Percentiles rank a stretch among this genome's conserved stretches.
phyloP scores from a whole-genome alignment of 1,139 yeast species.

The Taphrina pruni region DNA sequence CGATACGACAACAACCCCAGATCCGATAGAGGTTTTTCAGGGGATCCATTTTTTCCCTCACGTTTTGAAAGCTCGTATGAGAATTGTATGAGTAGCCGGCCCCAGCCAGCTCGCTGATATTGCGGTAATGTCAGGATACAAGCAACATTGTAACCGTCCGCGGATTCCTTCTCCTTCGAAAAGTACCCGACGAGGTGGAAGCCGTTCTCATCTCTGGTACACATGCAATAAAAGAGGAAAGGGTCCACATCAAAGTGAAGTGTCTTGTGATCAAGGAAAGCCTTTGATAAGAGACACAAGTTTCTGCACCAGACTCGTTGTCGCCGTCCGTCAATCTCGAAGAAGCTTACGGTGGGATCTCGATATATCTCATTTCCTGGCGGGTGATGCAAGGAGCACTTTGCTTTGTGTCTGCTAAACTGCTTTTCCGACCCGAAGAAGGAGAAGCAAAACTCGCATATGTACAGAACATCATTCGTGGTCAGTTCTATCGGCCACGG shows the following conservation, averaged over 20 bases:
- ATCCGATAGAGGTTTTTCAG: conserved; percentile 96
- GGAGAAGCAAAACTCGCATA: conserved; percentile 87
- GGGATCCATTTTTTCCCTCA: conserved; percentile 91
- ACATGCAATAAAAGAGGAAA: conserved; percentile 92
- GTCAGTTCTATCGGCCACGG: conserved; percentile 96
- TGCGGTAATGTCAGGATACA: conserved; percentile 95
- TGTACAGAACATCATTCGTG: conserved; percentile 84
- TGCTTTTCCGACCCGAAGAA: conserved; percentile 89
- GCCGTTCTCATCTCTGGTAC: conserved; percentile 82
- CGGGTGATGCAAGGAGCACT: conserved; percentile 85
- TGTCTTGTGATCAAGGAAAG: conserved; percentile 93
- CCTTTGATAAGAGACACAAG: conserved; percentile 81
- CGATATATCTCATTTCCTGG: conserved; percentile 98
- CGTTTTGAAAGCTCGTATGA: conserved; percentile 86
- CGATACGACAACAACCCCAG: conserved; percentile 89
- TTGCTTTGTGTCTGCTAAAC: conserved; percentile 85
- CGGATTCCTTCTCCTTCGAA: conserved; percentile 94
- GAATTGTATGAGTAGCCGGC: conserved; percentile 87
- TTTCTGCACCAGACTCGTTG: conserved; percentile 97
- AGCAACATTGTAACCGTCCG: conserved; percentile 95
- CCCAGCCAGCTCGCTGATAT: conserved; percentile 93
- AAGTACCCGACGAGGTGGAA: conserved; percentile 96
- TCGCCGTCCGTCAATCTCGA: conserved; percentile 94
- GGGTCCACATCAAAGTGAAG: conserved; percentile 97
- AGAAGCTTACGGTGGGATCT: conserved; percentile 80